Evolutionary conservation across 1,284 basidiomycete species (phyloP).

Genomic region (Cerrena zonata): DNA sequence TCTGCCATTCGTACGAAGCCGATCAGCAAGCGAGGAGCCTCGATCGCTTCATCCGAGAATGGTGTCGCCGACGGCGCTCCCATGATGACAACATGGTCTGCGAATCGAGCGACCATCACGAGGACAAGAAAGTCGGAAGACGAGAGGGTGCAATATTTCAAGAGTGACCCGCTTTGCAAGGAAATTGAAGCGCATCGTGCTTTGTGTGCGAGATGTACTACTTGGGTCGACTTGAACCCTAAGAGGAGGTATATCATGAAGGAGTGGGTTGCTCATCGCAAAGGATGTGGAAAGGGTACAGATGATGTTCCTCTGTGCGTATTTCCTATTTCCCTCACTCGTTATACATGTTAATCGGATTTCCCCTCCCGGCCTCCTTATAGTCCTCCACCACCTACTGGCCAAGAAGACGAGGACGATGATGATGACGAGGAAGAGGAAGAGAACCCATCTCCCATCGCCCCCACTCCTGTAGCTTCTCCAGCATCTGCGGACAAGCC

Average conservation of each 20-base stretch:
- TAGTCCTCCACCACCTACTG: background rate
- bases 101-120: background rate
- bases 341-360: background rate
- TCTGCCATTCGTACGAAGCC: slow-evolving; percentile 1
- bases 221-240: slow-evolving; percentile 47
- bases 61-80: background rate
- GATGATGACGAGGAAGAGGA: background rate
- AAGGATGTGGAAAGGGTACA: slow-evolving; percentile 29
- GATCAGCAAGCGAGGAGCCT: slow-evolving; percentile 2
- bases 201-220: slow-evolving; percentile 50
- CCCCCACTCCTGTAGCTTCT: background rate
- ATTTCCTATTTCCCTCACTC: background rate
- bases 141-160: slow-evolving; percentile 56
- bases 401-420: background rate
- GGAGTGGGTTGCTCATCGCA: slow-evolving; percentile 53
- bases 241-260: slow-evolving; percentile 49
- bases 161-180: slow-evolving; percentile 50
- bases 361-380: background rate
- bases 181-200: slow-evolving; percentile 49
- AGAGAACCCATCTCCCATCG: background rate
- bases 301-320: background rate
- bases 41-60: slow-evolving; percentile 2
- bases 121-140: slow-evolving; percentile 44
- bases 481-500: background rate
- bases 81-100: background rate